phyloP scores from a whole-genome alignment of 2,329 filamentous ascomycete species.

The Pseudogymnoascus pannorum region DNA sequence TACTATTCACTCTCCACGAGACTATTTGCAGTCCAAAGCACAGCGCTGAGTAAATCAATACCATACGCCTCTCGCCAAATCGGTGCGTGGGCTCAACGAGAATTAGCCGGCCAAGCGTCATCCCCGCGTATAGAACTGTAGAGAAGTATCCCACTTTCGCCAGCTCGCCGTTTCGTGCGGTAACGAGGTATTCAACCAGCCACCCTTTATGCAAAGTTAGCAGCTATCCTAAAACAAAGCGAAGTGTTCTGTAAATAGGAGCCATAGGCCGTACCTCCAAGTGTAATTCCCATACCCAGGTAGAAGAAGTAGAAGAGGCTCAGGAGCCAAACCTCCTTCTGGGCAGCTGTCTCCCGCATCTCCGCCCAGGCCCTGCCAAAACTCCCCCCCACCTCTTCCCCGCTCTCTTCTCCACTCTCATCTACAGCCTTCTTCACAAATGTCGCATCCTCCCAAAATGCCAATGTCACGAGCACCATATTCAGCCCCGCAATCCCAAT shows the following conservation, averaged over 20 bases:
- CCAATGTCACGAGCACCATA: constrained; percentile 37
- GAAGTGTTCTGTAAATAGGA: too few species aligned
- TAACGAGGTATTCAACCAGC: constrained; percentile 58
- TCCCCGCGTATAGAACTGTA: constrained; percentile 51
- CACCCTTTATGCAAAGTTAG: constrained; percentile 37
- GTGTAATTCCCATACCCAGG: constrained; percentile 48
- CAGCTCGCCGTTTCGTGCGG: constrained; percentile 49
- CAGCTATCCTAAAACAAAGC: background rate
- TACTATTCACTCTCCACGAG: constrained; percentile 52
- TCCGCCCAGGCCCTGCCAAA: constrained; percentile 34
- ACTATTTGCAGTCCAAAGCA: constrained; percentile 48
- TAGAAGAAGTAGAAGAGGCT: constrained; percentile 60
- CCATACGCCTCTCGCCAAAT: constrained; percentile 50
- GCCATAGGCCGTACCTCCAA: constrained; percentile 28
- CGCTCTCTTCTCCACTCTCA: constrained; percentile 13
- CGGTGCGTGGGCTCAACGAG: constrained; percentile 53
- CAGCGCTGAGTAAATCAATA: constrained; percentile 45
- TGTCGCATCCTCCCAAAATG: constrained; percentile 39
- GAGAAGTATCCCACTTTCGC: constrained; percentile 55
- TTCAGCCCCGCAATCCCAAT: constrained; percentile 47
- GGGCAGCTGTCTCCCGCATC: constrained; percentile 38
- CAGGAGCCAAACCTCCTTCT: constrained; percentile 47
- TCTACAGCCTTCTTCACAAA: constrained; percentile 1
- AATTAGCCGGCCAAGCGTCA: constrained; percentile 47
- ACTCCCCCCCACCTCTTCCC: constrained; percentile 19